Evolutionary conservation across 2,329 filamentous ascomycete genomes (phyloP), one percentile per base, ranked within the genome.

Genomic region (Aspergillus spinulosporus): DNA sequence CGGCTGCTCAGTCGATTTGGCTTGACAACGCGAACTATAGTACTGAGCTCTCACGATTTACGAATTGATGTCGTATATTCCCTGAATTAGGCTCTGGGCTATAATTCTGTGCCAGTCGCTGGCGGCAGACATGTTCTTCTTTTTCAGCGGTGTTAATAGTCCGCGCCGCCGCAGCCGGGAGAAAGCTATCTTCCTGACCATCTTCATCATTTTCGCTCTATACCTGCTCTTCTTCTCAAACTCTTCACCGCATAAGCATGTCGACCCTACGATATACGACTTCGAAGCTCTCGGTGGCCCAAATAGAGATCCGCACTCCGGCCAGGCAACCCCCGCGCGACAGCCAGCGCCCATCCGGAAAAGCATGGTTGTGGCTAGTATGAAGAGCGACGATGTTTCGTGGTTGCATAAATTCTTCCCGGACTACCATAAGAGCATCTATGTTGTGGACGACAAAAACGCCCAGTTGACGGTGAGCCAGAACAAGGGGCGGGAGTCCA

Each of bases 341-440:
- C 59, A 62, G 36, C 32, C 50, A n/a, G 53, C 52, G 53, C 62
- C 59, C 49, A 44, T 64, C 45, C 61, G 59, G 5, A 72, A 69
- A 59, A 66, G 68, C 46, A 64, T 76, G 65, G 64, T 77, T 26
- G 69, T 76, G 42, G 75, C 74, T 4, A 75, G 72, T 59, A 72
- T 74, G 67, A 69, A 67, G 54, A 60, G 48, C 1, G 74, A 76
- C 46, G 67, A 77, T 61, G 73, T 70, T 4, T 70, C 72, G 5
- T 77, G 75, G 75, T 51, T 76, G 37, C 65, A 64, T 26, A 66
- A 75, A 34, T 60, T 70, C 57, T 70, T 76, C 34, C 69, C 74
- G 1, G 72, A 74, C 21, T 83, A 81, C 81, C 73, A 77, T 57
- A 78, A 79, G 66, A 82, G 76, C 57, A 75, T 84, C 56, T 85